These are phyloP conservation scores for Hemileccinum rubropunctum DNA, from an alignment of 768 basidiomycete genomes.

Conservation along the genomic window DNA sequence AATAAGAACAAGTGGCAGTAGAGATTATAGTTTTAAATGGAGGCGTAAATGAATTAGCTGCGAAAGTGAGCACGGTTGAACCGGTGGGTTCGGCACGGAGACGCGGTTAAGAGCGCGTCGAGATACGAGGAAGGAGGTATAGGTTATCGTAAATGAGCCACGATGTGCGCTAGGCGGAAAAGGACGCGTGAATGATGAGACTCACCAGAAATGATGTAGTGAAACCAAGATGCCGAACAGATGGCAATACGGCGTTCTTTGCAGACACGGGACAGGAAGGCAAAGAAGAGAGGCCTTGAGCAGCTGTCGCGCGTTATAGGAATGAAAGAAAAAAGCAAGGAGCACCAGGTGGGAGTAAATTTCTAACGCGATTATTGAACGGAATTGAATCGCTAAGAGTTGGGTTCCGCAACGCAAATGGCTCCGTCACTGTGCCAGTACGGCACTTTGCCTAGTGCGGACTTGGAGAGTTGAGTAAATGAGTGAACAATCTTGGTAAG, in stretches of 20 bases:
- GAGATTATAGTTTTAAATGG: constrained; percentile 34
- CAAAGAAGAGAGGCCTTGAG: constrained; percentile 19
- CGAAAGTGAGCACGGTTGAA: constrained; percentile 22
- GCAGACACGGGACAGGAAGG: constrained; percentile 21
- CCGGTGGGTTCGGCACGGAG: constrained; percentile 28
- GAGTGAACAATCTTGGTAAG: constrained; percentile 23
- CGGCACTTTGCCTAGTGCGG: constrained; percentile 27
- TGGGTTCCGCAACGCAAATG: constrained; percentile 36
- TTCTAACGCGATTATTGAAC: constrained; percentile 35
- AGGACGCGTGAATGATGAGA: constrained; percentile 31
- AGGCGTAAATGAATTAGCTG: constrained; percentile 36
- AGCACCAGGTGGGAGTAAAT: constrained; percentile 29
- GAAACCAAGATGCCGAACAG: constrained; percentile 22
- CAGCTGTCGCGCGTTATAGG: constrained; percentile 25
- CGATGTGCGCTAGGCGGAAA: constrained; percentile 26
- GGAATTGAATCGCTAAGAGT: constrained; percentile 36
- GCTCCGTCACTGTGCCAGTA: constrained; percentile 27
- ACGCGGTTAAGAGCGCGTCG: constrained; percentile 31
- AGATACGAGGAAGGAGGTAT: constrained; percentile 17
- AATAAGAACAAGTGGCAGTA: constrained; percentile 24
- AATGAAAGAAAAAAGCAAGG: constrained; percentile 31
- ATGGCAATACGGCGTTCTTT: constrained; percentile 16
- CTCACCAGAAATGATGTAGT: constrained; percentile 34
- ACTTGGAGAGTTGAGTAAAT: constrained; percentile 25
- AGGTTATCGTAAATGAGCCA: constrained; percentile 32